Conservation (phyloP, 192 early-diverging fungal genomes). For the Anaeromyces robustus region DNA sequence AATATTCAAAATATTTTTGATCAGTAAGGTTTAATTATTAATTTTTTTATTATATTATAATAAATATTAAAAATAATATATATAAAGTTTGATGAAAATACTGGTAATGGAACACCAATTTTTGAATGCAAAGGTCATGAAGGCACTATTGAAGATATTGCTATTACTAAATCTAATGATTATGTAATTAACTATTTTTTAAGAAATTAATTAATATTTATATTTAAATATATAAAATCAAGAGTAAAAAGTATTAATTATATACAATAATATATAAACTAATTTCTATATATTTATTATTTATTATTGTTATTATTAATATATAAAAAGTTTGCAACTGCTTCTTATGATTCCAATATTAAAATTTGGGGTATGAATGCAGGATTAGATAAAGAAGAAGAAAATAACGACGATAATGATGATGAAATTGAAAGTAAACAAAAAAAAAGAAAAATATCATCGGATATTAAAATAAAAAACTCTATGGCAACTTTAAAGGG, state of each 20-base stretch:
- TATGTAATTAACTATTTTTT: neutral
- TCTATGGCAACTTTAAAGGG: constrained; percentile 27
- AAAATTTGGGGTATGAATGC: constrained; percentile 44
- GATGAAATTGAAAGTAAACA: constrained; percentile 20
- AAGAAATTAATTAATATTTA: too few species aligned
- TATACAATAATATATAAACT: too few species aligned
- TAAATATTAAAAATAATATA: too few species aligned
- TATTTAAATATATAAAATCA: too few species aligned
- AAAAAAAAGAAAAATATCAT: constrained; percentile 17
- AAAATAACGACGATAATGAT: constrained; percentile 14
- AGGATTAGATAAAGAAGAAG: neutral
- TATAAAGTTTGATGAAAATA: neutral
- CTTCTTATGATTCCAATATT: constrained; percentile 60
- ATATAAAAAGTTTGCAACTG: constrained; percentile 42
- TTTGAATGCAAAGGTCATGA: neutral
- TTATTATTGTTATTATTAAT: too few species aligned
- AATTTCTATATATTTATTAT: too few species aligned
- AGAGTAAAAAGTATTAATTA: too few species aligned
- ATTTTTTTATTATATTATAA: too few species aligned
- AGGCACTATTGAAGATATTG: neutral
- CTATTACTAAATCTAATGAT: neutral
- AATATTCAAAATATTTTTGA: too few species aligned
- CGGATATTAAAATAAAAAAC: neutral
- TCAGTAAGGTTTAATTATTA: too few species aligned
- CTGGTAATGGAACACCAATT: neutral